These are phyloP conservation scores for Boletus sensibilis DNA, from an alignment of 768 basidiomycete genomes.

Conservation along the genomic window DNA sequence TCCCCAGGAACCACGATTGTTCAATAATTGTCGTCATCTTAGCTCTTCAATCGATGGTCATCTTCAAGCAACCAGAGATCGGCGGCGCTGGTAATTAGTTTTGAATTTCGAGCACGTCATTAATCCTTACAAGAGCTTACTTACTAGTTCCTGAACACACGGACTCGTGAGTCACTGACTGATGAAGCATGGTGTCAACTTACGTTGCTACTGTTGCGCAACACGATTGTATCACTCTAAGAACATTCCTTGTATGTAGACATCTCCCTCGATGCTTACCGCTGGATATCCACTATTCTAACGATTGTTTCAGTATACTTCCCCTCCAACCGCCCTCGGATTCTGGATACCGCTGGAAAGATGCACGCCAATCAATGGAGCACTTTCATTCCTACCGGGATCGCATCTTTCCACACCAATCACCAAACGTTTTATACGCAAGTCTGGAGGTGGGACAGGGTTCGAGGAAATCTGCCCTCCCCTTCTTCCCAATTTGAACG, in stretches of 20 bases:
- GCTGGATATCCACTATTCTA: neutral
- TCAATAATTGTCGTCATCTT: neutral
- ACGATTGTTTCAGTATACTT: slow-evolving; percentile 65
- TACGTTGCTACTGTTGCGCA: neutral
- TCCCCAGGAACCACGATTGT: neutral
- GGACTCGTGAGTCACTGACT: slow-evolving; percentile 68
- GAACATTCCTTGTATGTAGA: slow-evolving; percentile 67
- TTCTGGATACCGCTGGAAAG: slow-evolving; percentile 96
- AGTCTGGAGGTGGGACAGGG: slow-evolving; percentile 75
- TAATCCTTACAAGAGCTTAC: neutral
- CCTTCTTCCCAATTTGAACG: slow-evolving; percentile 4
- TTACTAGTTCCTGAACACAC: slow-evolving; percentile 81
- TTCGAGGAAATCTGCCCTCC: slow-evolving; percentile 63
- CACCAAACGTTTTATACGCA: slow-evolving; percentile 82
- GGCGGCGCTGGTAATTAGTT: slow-evolving; percentile 77
- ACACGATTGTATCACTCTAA: slow-evolving; percentile 22
- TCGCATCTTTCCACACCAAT: slow-evolving; percentile 78
- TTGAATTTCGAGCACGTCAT: neutral
- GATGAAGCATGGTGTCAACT: neutral
- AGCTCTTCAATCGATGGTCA: slow-evolving; percentile 94
- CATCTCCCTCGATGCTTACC: neutral
- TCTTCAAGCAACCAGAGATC: slow-evolving; percentile 91
- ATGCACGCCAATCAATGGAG: slow-evolving; percentile 81
- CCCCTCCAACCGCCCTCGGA: slow-evolving; percentile 88
- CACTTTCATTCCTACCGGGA: slow-evolving; percentile 86